Conservation (phyloP, 495 filamentous ascomycete genomes). For the Oidiodendron maius region DNA sequence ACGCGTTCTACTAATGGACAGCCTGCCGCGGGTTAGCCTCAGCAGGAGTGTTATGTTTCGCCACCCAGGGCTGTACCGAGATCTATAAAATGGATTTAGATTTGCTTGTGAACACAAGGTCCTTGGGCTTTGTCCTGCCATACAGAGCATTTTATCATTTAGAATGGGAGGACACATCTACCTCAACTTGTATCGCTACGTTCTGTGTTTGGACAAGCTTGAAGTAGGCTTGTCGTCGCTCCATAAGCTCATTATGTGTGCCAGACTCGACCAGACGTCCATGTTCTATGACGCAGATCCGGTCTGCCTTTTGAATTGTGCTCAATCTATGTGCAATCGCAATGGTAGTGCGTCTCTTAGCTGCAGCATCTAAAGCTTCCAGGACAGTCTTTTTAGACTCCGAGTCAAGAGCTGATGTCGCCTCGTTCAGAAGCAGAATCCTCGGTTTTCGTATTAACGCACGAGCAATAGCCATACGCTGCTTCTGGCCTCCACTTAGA, state of each 20-base stretch:
- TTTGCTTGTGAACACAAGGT: no score
- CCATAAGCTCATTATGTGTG: conserved; percentile 59
- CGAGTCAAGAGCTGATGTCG: conserved; percentile 74
- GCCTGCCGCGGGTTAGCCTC: no score
- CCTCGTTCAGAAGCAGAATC: conserved; percentile 80
- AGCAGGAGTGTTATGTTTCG: no score
- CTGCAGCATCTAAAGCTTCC: conserved; percentile 50
- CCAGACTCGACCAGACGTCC: conserved; percentile 45
- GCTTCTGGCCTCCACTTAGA: conserved; percentile 54
- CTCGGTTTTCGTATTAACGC: conserved; percentile 68
- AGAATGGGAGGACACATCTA: no score
- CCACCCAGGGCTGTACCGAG: no score
- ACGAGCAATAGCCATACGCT: conserved; percentile 67
- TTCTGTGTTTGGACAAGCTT: no score
- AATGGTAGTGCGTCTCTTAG: background rate
- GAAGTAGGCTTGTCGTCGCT: conserved; percentile 29
- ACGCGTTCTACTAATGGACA: no score
- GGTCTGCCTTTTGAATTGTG: background rate
- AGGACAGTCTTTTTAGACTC: conserved; percentile 65
- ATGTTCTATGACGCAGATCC: background rate
- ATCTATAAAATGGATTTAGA: no score
- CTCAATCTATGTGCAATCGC: background rate
- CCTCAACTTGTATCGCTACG: no score
- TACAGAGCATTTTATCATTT: no score
- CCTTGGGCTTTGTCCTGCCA: no score